Conservation (phyloP, 345 rosid genomes). For the Schrenkiella parvula region DNA sequence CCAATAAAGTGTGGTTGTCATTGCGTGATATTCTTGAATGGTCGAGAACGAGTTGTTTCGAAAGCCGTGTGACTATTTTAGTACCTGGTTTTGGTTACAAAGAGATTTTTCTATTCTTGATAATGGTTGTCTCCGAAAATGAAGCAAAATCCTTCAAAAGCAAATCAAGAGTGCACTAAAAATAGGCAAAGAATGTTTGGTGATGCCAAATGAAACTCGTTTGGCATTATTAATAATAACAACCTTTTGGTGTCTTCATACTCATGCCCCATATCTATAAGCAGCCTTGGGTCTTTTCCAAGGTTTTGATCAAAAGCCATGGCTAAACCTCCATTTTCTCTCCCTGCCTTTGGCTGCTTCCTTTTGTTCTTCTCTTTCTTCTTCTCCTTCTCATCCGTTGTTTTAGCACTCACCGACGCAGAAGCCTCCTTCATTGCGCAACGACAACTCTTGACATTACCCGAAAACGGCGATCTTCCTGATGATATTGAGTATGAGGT, state of each 20-base stretch:
- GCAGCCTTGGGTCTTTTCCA: constrained; percentile 78
- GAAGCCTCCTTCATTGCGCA: constrained; percentile 56
- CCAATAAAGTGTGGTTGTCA: constrained; percentile 13
- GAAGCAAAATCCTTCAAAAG: constrained; percentile 11
- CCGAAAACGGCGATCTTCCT: constrained; percentile 38
- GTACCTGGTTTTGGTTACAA: neutral
- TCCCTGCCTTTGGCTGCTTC: constrained; percentile 55
- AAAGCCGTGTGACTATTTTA: constrained; percentile 9
- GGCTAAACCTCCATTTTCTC: constrained; percentile 32
- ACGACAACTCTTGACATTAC: constrained; percentile 59
- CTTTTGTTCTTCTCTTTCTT: constrained; percentile 26
- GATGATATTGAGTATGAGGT: constrained; percentile 32
- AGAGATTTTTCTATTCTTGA: constrained; percentile 17
- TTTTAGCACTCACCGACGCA: constrained; percentile 44
- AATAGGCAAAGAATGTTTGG: constrained; percentile 15
- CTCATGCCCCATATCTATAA: constrained; percentile 34
- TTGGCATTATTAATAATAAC: constrained; percentile 18
- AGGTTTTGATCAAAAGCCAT: constrained; percentile 42
- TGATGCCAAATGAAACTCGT: constrained; percentile 13
- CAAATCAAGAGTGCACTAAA: constrained; percentile 13
- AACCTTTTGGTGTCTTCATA: constrained; percentile 25
- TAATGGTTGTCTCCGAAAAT: constrained; percentile 3
- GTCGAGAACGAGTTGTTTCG: neutral
- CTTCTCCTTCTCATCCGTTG: constrained; percentile 28
- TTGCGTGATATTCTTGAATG: constrained; percentile 1